Base-by-base conservation (phyloP, 176 grass and related monocot species). In the Pharus latifolius region DNA sequence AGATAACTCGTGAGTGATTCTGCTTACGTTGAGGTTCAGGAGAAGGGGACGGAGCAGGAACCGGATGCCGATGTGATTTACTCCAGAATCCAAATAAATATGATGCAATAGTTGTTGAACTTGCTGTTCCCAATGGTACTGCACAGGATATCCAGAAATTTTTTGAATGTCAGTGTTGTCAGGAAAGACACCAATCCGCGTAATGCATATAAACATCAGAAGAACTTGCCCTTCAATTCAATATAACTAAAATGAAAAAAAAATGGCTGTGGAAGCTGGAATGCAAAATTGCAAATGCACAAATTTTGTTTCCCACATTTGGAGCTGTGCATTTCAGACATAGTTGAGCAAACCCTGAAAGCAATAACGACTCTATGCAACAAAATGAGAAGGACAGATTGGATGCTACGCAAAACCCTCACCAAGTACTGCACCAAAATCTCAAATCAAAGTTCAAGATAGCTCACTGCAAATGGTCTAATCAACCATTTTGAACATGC, bases 11-110 rank as follows among this genome's bases (percentile, higher is more conserved):
- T 22, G 40, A 50, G 18, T 63, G n/a, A 31, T 63, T 61, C 14
- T 77, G 33, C 32, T 72, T 83, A 92, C 89, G 25, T 31, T 82
- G 81, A 76, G 79, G 35, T 54, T 78, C 55, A 63, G 78, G 78
- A 32, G 60, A 82, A 71, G 75, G 58, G 10, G 74, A 56, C 53
- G 85, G 88, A 20, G 78, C 53, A 76, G 65, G 65, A 72, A 51
- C 57, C 20, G 25, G 75, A 54, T 83, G 67, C 16, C 67, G 64
- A 67, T 47, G 80, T 30, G 53, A 19, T 80, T 56, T 75, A 49
- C 76, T 76, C 77, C 25, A 81, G 20, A 76, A 64, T 43, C 83
- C 77, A 34, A 80, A 32, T 23, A 86, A 57, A 25, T 70, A 76
- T 22, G 71, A 19, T 54, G 49, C 17, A 16, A 86, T 70, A 63